phyloP scores from a whole-genome alignment of 768 basidiomycete species.

The Fistulinella prunicolor region DNA sequence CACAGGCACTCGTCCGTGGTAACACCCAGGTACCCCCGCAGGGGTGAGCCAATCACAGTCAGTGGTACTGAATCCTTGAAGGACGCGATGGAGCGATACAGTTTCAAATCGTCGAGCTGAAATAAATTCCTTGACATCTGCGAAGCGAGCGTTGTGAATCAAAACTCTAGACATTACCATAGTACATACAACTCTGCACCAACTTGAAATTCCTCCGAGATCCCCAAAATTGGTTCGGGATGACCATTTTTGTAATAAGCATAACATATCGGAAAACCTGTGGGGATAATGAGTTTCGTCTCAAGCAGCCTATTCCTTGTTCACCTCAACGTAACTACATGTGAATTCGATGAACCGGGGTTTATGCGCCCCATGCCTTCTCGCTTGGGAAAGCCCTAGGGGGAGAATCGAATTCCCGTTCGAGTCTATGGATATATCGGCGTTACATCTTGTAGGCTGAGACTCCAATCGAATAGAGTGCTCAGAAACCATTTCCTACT shows the following conservation, averaged over 20 bases:
- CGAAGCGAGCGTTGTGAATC: background rate
- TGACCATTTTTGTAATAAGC: slow-evolving; percentile 60
- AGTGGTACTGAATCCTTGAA: slow-evolving; percentile 72
- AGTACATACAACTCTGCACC: slow-evolving; percentile 51
- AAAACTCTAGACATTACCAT: background rate
- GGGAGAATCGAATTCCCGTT: slow-evolving; percentile 45
- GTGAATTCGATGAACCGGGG: slow-evolving; percentile 80
- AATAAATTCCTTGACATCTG: slow-evolving; percentile 77
- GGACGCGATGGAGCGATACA: slow-evolving; percentile 65
- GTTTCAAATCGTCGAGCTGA: slow-evolving; percentile 78
- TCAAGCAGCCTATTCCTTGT: slow-evolving; percentile 1
- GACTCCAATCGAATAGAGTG: slow-evolving; percentile 52
- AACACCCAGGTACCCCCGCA: slow-evolving; percentile 31
- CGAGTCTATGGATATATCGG: slow-evolving; percentile 52
- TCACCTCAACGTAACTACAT: slow-evolving; percentile 62
- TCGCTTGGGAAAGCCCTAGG: slow-evolving; percentile 47
- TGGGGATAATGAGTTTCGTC: background rate
- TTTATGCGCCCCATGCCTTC: slow-evolving; percentile 47
- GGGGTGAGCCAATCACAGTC: slow-evolving; percentile 80
- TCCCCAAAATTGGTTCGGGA: slow-evolving; percentile 82
- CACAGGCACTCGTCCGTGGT: slow-evolving; percentile 51
- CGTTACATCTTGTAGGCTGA: slow-evolving; percentile 41
- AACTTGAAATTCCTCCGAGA: slow-evolving; percentile 58
- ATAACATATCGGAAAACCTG: slow-evolving; percentile 72
- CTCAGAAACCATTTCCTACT: slow-evolving; percentile 76